phyloP scores from a whole-genome alignment of 2,329 filamentous ascomycete genomes.

The Pseudogymnoascus sp. region DNA sequence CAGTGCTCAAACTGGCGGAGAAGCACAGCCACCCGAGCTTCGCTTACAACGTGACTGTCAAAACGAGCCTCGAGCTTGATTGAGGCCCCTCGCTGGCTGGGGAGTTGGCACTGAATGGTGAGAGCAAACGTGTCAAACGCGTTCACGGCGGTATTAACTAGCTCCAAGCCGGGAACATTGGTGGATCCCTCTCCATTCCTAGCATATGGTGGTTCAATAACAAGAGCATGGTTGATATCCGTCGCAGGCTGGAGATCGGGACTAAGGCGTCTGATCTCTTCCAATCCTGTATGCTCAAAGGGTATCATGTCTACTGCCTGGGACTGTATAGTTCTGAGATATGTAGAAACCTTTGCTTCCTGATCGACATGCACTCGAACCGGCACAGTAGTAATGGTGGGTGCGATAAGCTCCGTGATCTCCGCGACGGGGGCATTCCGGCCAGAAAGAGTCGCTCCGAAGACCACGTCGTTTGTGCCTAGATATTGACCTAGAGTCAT shows the following conservation, averaged over 20 bases:
- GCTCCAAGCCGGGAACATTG: background rate
- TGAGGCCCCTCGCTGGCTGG: background rate
- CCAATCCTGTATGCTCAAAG: conserved; percentile 38
- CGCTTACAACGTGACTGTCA: background rate
- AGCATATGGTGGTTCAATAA: background rate
- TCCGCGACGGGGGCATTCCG: conserved; percentile 31
- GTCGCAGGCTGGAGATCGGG: background rate
- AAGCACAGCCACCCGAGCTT: background rate
- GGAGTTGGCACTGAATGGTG: background rate
- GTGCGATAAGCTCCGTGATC: conserved; percentile 35
- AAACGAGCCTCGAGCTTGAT: background rate
- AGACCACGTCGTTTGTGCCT: conserved; percentile 31
- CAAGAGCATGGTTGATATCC: background rate
- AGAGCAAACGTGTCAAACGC: background rate
- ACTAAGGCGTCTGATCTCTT: background rate
- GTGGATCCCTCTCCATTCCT: background rate
- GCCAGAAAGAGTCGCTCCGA: conserved; percentile 35
- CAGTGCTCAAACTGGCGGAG: background rate
- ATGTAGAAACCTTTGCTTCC: background rate
- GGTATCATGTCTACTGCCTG: conserved; percentile 42
- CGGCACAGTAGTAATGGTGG: conserved; percentile 36
- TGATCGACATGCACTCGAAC: conserved; percentile 24
- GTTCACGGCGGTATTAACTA: background rate
- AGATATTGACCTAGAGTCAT: conserved; percentile 31
- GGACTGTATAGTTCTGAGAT: background rate